Evolutionary conservation across 495 filamentous ascomycete species (phyloP).

Genomic region (Neurospora pannonica): DNA sequence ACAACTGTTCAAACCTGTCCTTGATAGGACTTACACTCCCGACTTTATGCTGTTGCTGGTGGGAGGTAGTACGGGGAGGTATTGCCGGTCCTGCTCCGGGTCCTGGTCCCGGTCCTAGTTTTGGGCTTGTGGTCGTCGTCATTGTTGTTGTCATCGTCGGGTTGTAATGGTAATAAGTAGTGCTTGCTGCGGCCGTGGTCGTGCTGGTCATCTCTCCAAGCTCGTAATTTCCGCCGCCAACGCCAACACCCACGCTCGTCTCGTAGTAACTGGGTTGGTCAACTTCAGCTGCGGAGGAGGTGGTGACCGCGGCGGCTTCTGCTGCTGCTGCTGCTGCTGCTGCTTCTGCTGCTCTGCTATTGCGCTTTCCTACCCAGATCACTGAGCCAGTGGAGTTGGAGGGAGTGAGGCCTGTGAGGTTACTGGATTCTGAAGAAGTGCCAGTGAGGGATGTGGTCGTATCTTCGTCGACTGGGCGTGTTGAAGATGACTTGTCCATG

Average conservation of each 20-base stretch:
- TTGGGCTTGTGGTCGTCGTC: neutral
- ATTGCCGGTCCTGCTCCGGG: neutral
- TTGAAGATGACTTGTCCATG: neutral
- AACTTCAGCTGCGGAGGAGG: neutral
- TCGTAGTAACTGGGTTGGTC: neutral
- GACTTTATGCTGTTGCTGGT: neutral
- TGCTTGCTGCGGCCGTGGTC: neutral
- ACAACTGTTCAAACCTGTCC: neutral
- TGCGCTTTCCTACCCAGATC: conserved; percentile 5
- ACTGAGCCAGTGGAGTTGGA: conserved; percentile 5
- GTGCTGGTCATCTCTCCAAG: neutral
- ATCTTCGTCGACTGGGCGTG: neutral
- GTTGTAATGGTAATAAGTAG: neutral
- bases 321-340: neutral
- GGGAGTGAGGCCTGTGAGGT: neutral
- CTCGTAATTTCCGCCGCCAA: neutral
- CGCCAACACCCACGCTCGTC: too few species aligned
- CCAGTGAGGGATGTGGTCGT: neutral
- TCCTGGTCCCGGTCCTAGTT: neutral
- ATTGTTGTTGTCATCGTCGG: neutral
- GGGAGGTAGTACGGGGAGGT: neutral
- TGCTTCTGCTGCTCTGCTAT: neutral
- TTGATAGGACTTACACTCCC: neutral
- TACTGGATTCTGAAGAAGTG: neutral
- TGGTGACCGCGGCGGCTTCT: neutral